Conservation (phyloP, 768 basidiomycete genomes). For the Podaxis rugospora region DNA sequence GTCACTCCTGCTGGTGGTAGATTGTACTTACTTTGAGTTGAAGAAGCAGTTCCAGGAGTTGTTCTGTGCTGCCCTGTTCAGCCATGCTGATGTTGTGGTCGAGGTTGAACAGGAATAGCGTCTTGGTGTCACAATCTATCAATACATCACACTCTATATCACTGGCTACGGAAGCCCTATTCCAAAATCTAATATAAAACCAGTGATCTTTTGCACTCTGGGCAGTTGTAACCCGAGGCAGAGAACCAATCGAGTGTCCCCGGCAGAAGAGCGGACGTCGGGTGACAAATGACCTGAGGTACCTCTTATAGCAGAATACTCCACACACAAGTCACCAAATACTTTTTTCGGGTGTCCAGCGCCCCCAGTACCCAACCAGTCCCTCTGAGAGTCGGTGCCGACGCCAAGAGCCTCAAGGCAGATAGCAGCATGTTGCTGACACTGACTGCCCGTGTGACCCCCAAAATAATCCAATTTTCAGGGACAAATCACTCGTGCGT, state of each 20-base stretch:
- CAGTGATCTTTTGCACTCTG: not conserved
- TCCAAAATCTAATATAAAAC: too few relatives aligned
- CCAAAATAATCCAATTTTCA: not conserved
- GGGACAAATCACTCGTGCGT: not conserved
- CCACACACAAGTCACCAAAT: not conserved
- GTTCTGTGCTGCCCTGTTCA: slow-evolving; percentile 38
- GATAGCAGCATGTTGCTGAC: not conserved
- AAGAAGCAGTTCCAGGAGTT: slow-evolving; percentile 70
- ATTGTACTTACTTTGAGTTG: slow-evolving; percentile 55
- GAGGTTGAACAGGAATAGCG: not conserved
- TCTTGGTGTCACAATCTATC: not conserved
- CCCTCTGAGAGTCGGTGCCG: not conserved
- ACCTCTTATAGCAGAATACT: not conserved
- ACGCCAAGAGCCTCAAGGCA: not conserved
- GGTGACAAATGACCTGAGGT: not conserved
- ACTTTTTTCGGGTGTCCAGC: not conserved
- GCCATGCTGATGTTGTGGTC: slow-evolving; percentile 1
- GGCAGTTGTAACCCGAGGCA: not conserved
- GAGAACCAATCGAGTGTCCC: not conserved
- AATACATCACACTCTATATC: too few relatives aligned
- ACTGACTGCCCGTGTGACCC: not conserved
- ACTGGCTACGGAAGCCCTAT: too few relatives aligned
- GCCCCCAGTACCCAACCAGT: not conserved
- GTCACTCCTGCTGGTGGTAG: not conserved
- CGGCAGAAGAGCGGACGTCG: not conserved